These are phyloP conservation scores for Malbranchea zuffiana DNA, from an alignment of 2,329 filamentous ascomycete species.

Conservation along the genomic window DNA sequence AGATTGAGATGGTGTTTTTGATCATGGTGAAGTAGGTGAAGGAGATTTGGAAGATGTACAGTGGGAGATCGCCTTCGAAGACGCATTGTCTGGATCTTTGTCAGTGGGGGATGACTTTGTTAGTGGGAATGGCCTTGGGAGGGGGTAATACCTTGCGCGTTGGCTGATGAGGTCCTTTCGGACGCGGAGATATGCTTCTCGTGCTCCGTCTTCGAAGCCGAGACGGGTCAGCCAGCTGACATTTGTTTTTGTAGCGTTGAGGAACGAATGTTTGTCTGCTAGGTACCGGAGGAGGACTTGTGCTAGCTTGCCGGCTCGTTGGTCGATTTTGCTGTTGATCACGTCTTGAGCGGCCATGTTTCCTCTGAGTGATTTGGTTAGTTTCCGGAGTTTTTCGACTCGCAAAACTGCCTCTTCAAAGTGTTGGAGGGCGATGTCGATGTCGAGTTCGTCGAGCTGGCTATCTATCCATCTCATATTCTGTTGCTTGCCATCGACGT, in stretches of 20 bases:
- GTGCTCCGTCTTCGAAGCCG: constrained; percentile 79
- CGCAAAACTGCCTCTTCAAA: constrained; percentile 75
- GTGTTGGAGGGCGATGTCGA: constrained; percentile 81
- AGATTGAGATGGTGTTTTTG: constrained; percentile 82
- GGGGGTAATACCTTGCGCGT: constrained; percentile 57
- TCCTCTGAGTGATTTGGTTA: constrained; percentile 70
- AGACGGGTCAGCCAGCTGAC: constrained; percentile 75
- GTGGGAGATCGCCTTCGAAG: constrained; percentile 83
- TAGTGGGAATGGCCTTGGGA: not conserved
- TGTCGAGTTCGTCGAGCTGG: constrained; percentile 92
- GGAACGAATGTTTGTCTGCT: constrained; percentile 64
- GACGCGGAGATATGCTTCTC: constrained; percentile 75
- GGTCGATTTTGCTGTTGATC: constrained; percentile 81
- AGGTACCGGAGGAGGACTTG: constrained; percentile 66
- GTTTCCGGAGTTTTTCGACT: constrained; percentile 71
- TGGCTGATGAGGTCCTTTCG: constrained; percentile 68
- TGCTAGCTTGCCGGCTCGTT: constrained; percentile 67
- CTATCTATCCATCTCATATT: constrained; percentile 92
- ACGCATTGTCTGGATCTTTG: constrained; percentile 64
- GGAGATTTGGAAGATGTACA: constrained; percentile 90
- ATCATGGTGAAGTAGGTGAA: constrained; percentile 94
- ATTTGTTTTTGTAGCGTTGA: constrained; percentile 65
- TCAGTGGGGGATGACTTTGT: not conserved
- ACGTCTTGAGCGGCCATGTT: constrained; percentile 84
- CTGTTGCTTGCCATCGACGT: constrained; percentile 92